phyloP scores from a whole-genome alignment of 192 early-diverging fungal species.

The Coemansia sp. region DNA sequence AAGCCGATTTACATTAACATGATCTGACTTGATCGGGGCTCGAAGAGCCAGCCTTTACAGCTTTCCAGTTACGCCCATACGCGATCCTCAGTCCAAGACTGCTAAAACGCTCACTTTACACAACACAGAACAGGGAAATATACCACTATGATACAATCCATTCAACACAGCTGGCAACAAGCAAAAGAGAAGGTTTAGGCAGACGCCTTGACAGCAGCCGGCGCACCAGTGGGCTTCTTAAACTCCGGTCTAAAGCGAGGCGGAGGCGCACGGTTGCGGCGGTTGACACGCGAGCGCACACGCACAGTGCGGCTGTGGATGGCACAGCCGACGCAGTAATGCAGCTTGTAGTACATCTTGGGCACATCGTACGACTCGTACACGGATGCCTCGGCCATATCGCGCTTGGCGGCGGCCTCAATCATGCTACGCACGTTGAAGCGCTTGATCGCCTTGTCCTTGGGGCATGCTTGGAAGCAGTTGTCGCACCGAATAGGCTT shows the following conservation, averaged over 20 bases:
- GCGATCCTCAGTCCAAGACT: too few species aligned
- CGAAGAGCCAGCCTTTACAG: too few species aligned
- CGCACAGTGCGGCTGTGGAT: slow-evolving; percentile 93
- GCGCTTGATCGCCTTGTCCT: slow-evolving; percentile 99
- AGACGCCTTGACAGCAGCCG: too few species aligned
- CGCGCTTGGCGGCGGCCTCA: slow-evolving; percentile 94
- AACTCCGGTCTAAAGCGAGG: slow-evolving; percentile 78
- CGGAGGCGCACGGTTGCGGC: slow-evolving; percentile 91
- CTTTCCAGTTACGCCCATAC: too few species aligned
- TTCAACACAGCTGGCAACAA: too few species aligned
- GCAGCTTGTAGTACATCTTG: slow-evolving; percentile 98
- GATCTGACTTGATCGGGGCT: too few species aligned
- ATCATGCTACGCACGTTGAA: slow-evolving; percentile 99
- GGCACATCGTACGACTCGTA: slow-evolving; percentile 94
- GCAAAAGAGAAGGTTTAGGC: too few species aligned
- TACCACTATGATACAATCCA: too few species aligned
- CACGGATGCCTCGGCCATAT: slow-evolving; percentile 94
- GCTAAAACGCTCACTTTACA: too few species aligned
- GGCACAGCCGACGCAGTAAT: slow-evolving; percentile 92
- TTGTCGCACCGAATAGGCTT: slow-evolving; percentile 98
- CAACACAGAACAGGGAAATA: too few species aligned
- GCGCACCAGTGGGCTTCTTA: slow-evolving; percentile 55
- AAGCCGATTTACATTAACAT: too few species aligned
- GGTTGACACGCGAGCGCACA: slow-evolving; percentile 82
- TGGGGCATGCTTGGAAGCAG: slow-evolving; percentile 95